Base-by-base conservation (phyloP, 306 rosid genomes). In the Vicia sativa region DNA sequence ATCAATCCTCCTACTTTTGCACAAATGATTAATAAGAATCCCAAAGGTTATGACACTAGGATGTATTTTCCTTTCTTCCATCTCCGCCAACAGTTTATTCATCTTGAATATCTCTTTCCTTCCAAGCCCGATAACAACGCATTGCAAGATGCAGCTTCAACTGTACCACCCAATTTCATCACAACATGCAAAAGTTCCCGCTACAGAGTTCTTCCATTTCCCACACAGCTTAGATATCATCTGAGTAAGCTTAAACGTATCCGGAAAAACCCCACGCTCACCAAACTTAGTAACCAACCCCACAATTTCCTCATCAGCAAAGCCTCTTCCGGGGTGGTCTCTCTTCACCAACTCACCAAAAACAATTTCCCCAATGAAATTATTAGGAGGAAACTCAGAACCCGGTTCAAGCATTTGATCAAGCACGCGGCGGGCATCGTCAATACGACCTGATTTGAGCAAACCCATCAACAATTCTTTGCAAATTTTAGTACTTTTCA, bases 1-100 rank as follows among this genome's bases (percentile, higher is more conserved):
- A 53, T 87, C 88, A 3, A 92, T 63, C 78, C 88, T 89, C 81
- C 96, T 68, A 57, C 83, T 78, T 84, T 86, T 83, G 79, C 98
- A 89, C 54, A 87, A 75, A 54, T 63, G 64, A 70, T 86, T 79
- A 16, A 89, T 65, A 67, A 83, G 75, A 75, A 92, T 86, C 79
- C 91, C 86, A 69, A 83, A 84, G 41, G 96, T 92, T 18, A 86
- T 56, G 48, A 77, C 88, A 68, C 60, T 13, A 1, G 96, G 93
- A 44, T 59, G 67, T 70, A 87, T 84, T 31, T 69, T 63, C 85
- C 67, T 70, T 16, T 84, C 93, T 70, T 87, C 79, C 98, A 89
- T 89, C 83, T 82, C 77, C 2, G 31, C 77, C 67, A 78, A 72
- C 41, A 92, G 81, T 71, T 74, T 61, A 80, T 86, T 87, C 92